phyloP scores from a whole-genome alignment of 139 green algal genomes.

The Diplosphaera chodatii region DNA sequence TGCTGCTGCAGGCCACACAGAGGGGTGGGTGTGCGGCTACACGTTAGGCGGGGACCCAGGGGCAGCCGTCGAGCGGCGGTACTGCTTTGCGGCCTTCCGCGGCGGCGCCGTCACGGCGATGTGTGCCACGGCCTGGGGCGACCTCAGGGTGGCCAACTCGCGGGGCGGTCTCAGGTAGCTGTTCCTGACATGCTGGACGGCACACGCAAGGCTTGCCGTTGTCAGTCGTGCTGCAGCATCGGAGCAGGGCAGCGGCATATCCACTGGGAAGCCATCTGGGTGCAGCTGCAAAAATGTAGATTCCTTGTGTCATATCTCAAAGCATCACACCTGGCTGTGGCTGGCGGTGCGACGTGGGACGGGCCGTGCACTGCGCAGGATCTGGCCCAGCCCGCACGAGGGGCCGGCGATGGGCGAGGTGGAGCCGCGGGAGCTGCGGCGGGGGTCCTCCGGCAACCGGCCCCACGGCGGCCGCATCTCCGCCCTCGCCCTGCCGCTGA shows the following conservation, averaged over 20 bases:
- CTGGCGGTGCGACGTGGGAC: too few species aligned
- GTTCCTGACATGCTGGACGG: not conserved
- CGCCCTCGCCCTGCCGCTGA: conserved; percentile 14
- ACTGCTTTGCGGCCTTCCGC: conserved; percentile 29
- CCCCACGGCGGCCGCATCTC: conserved; percentile 25
- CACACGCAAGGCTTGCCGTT: too few species aligned
- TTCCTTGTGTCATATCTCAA: too few species aligned
- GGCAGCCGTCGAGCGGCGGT: not conserved
- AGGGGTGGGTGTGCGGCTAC: conserved; percentile 35
- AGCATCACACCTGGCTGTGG: too few species aligned
- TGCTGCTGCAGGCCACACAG: conserved; percentile 37
- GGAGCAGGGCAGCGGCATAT: too few species aligned
- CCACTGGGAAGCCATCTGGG: too few species aligned
- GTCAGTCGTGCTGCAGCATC: too few species aligned
- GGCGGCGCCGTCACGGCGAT: conserved; percentile 37
- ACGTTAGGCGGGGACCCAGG: conserved; percentile 11
- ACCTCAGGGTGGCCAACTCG: conserved; percentile 59
- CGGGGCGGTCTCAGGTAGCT: conserved; percentile 39
- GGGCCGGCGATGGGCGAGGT: not conserved
- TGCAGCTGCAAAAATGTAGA: too few species aligned
- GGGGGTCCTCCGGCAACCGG: conserved; percentile 15
- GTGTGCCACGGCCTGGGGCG: conserved; percentile 35
- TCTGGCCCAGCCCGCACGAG: not conserved
- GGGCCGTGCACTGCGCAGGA: too few species aligned
- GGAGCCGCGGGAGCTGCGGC: conserved; percentile 32